phyloP scores from a whole-genome alignment of 192 early-diverging fungal genomes.

The Coemansia sp. region DNA sequence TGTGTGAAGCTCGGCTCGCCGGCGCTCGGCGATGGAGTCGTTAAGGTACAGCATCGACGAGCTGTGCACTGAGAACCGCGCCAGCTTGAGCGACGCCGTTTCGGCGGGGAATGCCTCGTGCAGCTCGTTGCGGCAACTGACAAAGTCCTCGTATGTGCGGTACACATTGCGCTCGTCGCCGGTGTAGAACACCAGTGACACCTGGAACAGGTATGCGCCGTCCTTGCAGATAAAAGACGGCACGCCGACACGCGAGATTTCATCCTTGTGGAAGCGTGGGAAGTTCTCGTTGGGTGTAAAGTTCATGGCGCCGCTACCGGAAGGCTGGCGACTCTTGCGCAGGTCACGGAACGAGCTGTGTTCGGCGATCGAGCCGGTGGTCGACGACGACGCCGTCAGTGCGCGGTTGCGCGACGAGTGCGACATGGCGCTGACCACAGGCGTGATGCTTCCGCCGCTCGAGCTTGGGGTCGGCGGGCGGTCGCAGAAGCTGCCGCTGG shows the following conservation, averaged over 20 bases:
- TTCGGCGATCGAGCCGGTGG: conserved; percentile 48
- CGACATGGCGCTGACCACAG: conserved; percentile 1
- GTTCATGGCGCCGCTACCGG: conserved; percentile 36
- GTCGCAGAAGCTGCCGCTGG: conserved; percentile 29
- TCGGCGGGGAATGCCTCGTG: conserved; percentile 63
- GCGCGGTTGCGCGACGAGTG: conserved; percentile 34
- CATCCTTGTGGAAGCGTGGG: conserved; percentile 25
- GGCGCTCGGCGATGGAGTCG: conserved; percentile 63
- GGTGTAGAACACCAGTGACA: conserved; percentile 53
- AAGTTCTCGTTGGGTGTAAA: conserved; percentile 44
- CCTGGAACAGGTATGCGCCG: conserved; percentile 68
- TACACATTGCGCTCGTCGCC: conserved; percentile 60
- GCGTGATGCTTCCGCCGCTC: conserved; percentile 16
- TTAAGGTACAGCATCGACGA: conserved; percentile 61
- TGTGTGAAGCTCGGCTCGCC: conserved; percentile 60
- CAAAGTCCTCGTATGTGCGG: conserved; percentile 77
- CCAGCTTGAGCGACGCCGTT: conserved; percentile 42
- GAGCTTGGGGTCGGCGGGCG: conserved; percentile 26
- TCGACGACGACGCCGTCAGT: conserved; percentile 42
- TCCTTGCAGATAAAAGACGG: conserved; percentile 66
- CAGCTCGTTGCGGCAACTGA: conserved; percentile 69
- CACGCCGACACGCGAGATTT: conserved; percentile 55
- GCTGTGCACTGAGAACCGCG: conserved; percentile 62
- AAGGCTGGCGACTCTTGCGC: conserved; percentile 47
- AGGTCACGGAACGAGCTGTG: conserved; percentile 45